Base-by-base conservation (phyloP, 495 filamentous ascomycete genomes). In the Penicillium silybi region DNA sequence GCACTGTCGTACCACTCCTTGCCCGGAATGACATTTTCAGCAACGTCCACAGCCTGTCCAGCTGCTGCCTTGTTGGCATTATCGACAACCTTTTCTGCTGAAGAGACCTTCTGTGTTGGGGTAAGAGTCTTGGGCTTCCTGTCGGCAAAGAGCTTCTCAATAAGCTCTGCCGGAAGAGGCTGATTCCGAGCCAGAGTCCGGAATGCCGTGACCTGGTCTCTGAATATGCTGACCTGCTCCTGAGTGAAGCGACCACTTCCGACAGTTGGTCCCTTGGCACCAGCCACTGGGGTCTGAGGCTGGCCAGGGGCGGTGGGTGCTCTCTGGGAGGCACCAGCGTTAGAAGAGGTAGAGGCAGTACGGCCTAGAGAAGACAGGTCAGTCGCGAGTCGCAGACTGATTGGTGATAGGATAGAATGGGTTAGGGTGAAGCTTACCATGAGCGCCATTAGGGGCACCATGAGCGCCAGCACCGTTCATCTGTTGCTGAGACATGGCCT, bases 171-270 rank as follows among this genome's bases (percentile, higher is more conserved):
- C 2, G 90, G 88, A 15, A 97, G 83, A 0, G 88, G 81, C 22
- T 83, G 74, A 48, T 93, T 93, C 67, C 89, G 93, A 10, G 85
- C 83, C 1, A 96, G 75, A 56, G 85, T 74, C 67, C 89, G 89
- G 73, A 95, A 95, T 6, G 89, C 88, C 54, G 81, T 68, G 39
- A 95, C 92, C 63, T 96, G 91, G 41, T 84, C 83, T 29, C 85
- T 76, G 8, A 95, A 77, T 2, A 81, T 81, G 23, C 74, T 71
- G 34, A 95, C 68, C 58, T 96, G 90, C 41, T 88, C 81, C 2
- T 77, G 66, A 5, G 86, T 81, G 59, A 93, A 91, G 41, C 78
- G 71, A 9, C 76, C 70, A 34, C 73, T 71, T 9, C 75, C 57
- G 44, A 76, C 75, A 7, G 66, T 65, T 7, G 62, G 52, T 34